Evolutionary conservation across 73 alveolate species (phyloP).

Genomic region (Blepharisma stoltei): DNA sequence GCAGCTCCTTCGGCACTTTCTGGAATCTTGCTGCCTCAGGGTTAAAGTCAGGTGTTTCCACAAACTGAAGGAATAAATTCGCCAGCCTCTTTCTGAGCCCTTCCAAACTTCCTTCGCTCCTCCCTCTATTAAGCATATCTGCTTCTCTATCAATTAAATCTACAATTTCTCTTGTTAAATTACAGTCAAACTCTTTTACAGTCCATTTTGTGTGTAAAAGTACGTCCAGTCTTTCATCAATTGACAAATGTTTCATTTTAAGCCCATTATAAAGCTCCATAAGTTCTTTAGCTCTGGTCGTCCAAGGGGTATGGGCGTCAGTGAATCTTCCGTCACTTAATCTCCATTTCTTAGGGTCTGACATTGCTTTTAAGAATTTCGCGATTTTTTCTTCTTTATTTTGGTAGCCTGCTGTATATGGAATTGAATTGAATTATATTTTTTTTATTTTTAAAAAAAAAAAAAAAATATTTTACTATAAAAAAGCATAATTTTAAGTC

Average conservation of each 20-base stretch:
- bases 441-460: not conserved
- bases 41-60: constrained; percentile 99
- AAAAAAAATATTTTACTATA: constrained; percentile 21
- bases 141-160: constrained; percentile 99
- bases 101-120: constrained; percentile 95
- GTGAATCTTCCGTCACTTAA: constrained; percentile 65
- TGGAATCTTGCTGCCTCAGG: constrained; percentile 99
- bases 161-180: constrained; percentile 95
- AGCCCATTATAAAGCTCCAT: constrained; percentile 97
- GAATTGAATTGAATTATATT: too few relatives aligned
- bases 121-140: constrained; percentile 99
- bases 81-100: constrained; percentile 95
- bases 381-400: constrained; percentile 93
- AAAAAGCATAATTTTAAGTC: constrained; percentile 96
- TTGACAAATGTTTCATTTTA: constrained; percentile 65
- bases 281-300: constrained; percentile 95
- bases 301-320: constrained; percentile 94
- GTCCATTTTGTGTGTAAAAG: constrained; percentile 97
- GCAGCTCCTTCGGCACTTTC: constrained; percentile 92
- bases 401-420: constrained; percentile 80
- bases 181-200: constrained; percentile 97
- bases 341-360: constrained; percentile 80
- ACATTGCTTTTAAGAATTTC: constrained; percentile 87
- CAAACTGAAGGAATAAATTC: constrained; percentile 93
- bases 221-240: constrained; percentile 96